These are phyloP conservation scores for Rubus idaeus DNA, from an alignment of 306 rosid species.

Conservation along the genomic window DNA sequence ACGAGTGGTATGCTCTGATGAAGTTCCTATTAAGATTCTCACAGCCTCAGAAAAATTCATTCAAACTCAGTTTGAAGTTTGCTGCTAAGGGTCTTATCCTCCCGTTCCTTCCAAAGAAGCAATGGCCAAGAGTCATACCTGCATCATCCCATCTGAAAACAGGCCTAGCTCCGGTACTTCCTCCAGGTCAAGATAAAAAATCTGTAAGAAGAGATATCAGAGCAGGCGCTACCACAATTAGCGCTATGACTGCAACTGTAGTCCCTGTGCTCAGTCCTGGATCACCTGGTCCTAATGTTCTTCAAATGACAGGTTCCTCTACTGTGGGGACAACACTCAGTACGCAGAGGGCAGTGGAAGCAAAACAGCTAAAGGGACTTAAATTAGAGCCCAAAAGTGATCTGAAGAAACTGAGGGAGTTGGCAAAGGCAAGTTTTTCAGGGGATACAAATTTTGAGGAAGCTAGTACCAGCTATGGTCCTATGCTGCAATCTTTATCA, in stretches of 20 bases:
- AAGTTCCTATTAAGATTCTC: conserved; percentile 43
- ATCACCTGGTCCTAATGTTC: conserved; percentile 34
- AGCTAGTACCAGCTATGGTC: conserved; percentile 53
- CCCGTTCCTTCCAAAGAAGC: conserved; percentile 55
- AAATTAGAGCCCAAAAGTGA: conserved; percentile 42
- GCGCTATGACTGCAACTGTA: conserved; percentile 56
- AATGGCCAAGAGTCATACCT: conserved; percentile 41
- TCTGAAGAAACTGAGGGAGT: conserved; percentile 51
- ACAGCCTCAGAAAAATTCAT: conserved; percentile 41
- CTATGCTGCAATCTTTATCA: too few species aligned
- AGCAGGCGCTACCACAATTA: conserved; percentile 33
- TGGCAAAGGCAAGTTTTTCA: conserved; percentile 63
- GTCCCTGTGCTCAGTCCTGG: conserved; percentile 61
- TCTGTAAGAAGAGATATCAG: conserved; percentile 37
- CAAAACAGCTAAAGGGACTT: conserved; percentile 42
- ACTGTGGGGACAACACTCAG: conserved; percentile 16
- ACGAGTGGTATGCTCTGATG: conserved; percentile 52
- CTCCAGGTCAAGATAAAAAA: conserved; percentile 37
- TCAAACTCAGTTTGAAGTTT: conserved; percentile 43
- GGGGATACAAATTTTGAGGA: conserved; percentile 38
- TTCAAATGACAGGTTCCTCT: conserved; percentile 23
- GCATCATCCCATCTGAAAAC: conserved; percentile 34
- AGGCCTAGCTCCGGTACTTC: conserved; percentile 33
- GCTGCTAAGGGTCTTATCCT: conserved; percentile 56
- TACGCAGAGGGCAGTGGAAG: conserved; percentile 39